Evolutionary conservation across 2,329 filamentous ascomycete genomes (phyloP).

Genomic region (Trichoderma harzianum): DNA sequence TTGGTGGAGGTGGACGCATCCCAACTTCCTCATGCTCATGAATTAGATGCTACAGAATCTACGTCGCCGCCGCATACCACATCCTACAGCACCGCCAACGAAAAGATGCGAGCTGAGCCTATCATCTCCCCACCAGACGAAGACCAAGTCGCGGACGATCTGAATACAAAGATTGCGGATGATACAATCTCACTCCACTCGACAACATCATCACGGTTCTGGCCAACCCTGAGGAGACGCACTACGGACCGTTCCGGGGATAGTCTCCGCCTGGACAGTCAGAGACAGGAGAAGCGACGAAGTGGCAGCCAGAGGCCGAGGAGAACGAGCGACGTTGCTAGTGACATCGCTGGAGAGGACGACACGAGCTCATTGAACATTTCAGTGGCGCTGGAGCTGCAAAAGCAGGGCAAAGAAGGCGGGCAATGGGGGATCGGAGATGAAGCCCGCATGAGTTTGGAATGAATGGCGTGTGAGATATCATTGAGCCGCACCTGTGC

Average conservation of each 20-base stretch:
- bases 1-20: slow-evolving; percentile 67
- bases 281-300: slow-evolving; percentile 21
- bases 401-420: slow-evolving; percentile 52
- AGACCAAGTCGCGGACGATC: slow-evolving; percentile 26
- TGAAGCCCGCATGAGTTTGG: slow-evolving; percentile 78
- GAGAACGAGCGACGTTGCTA: slow-evolving; percentile 42
- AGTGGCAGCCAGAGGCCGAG: slow-evolving; percentile 36
- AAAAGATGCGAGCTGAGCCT: slow-evolving; percentile 36
- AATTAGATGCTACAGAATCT: slow-evolving; percentile 34
- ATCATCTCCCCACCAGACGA: slow-evolving; percentile 25
- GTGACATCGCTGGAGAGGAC: slow-evolving; percentile 41
- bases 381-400: slow-evolving; percentile 49
- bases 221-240: slow-evolving; percentile 39
- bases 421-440: slow-evolving; percentile 77
- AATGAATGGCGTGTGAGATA: slow-evolving; percentile 45
- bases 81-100: slow-evolving; percentile 35
- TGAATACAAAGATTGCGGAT: slow-evolving; percentile 33
- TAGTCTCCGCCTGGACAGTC: slow-evolving; percentile 11
- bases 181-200: slow-evolving; percentile 47
- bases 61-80: slow-evolving; percentile 27
- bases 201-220: slow-evolving; percentile 47
- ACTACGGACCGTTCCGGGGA: slow-evolving; percentile 36
- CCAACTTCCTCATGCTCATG: slow-evolving; percentile 33
- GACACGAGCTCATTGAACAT: slow-evolving; percentile 41
- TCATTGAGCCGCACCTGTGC: neutral